A percentile compares a stretch with the other conserved stretches of the same genome.
Conservation (phyloP, 2,329 filamentous ascomycete genomes). For the Diplodia scrobiculata region DNA sequence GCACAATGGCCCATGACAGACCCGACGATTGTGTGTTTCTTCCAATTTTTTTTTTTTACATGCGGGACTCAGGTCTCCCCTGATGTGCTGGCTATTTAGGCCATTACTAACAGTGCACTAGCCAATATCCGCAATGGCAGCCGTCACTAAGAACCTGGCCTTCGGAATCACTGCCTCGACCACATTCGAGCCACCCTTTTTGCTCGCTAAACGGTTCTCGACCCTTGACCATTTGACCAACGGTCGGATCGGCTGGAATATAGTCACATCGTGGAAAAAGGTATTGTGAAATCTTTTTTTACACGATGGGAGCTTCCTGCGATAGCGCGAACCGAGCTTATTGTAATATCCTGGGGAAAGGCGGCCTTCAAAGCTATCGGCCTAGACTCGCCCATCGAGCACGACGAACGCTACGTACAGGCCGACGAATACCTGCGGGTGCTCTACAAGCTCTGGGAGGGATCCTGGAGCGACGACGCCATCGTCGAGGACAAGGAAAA, state of each 20-base stretch:
- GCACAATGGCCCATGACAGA: constrained; percentile 68
- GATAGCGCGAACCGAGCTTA: constrained; percentile 35
- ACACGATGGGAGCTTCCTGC: no score
- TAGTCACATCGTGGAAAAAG: constrained; percentile 64
- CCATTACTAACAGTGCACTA: constrained; percentile 35
- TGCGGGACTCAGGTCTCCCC: no score
- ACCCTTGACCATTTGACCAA: constrained; percentile 64
- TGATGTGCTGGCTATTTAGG: background rate
- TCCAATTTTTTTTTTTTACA: background rate
- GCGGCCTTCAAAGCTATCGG: constrained; percentile 65
- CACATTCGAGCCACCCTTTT: constrained; percentile 63
- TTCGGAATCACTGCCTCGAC: constrained; percentile 67
- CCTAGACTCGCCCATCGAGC: constrained; percentile 59
- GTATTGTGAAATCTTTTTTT: no score
- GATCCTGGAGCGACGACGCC: constrained; percentile 59
- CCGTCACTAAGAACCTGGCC: constrained; percentile 64
- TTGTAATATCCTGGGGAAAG: constrained; percentile 66
- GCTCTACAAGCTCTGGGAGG: constrained; percentile 64
- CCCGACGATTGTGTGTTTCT: constrained; percentile 59
- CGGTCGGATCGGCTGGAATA: constrained; percentile 67
- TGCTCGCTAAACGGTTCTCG: constrained; percentile 64
- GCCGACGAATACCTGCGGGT: constrained; percentile 65
- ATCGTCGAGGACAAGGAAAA: constrained; percentile 56
- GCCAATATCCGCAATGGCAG: constrained; percentile 67
- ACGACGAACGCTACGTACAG: constrained; percentile 63